Evolutionary conservation across 2,329 filamentous ascomycete species (phyloP).

Genomic region (Neofusicoccum laricinum): DNA sequence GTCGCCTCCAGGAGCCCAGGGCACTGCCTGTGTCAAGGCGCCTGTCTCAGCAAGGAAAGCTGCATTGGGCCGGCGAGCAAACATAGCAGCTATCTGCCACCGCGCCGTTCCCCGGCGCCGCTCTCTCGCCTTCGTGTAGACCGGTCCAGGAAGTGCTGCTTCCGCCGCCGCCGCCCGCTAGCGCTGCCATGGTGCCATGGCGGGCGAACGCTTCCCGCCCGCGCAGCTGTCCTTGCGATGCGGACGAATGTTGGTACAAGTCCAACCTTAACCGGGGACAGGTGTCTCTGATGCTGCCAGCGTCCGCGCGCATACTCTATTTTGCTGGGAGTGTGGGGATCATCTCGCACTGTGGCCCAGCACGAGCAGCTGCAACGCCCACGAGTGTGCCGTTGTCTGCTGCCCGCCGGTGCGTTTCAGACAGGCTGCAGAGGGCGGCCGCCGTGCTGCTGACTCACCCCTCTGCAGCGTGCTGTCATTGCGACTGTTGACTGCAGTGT

Average conservation of each 20-base stretch:
- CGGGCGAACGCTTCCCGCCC: not conserved
- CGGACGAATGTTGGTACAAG: not conserved
- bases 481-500: not conserved
- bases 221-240: constrained; percentile 3
- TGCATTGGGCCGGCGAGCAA: not conserved
- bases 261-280: not conserved
- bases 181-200: not conserved
- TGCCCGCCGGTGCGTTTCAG: not conserved
- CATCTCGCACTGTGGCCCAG: not conserved
- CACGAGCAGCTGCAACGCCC: constrained; percentile 5
- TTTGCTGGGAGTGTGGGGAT: not conserved
- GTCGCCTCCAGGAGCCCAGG: constrained; percentile 19
- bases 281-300: not conserved
- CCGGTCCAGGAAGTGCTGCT: not conserved
- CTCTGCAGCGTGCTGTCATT: not conserved
- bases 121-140: too few species aligned
- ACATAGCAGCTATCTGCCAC: not conserved
- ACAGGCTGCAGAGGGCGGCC: not conserved
- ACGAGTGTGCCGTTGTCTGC: not conserved
- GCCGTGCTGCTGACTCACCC: not conserved
- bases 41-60: constrained; percentile 1
- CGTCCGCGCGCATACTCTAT: not conserved
- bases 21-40: constrained; percentile 8
- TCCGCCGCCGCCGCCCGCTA: not conserved
- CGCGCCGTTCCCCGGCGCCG: not conserved